These are phyloP conservation scores for Blastobotrys peoriensis DNA, from an alignment of 805 yeast genomes.

Conservation along the genomic window DNA sequence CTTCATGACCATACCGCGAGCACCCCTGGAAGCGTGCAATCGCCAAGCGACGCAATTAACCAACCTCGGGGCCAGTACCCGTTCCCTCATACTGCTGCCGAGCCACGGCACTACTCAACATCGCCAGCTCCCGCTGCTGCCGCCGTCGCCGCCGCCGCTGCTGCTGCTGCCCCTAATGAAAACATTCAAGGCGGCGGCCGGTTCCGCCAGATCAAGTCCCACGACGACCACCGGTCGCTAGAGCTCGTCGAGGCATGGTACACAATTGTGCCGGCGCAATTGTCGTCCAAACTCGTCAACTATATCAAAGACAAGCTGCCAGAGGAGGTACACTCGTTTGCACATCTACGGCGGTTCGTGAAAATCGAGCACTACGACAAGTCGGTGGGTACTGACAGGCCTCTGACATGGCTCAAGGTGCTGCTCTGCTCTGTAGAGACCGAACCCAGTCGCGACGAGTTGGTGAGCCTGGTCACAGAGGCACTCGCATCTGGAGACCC, in stretches of 20 bases:
- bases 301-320: slow-evolving; percentile 28
- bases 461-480: slow-evolving; percentile 5
- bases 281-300: slow-evolving; percentile 24
- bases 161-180: slow-evolving; percentile 10
- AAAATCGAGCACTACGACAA: slow-evolving; percentile 12
- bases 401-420: slow-evolving; percentile 29
- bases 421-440: slow-evolving; percentile 42
- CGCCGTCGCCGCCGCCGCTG: too few species aligned
- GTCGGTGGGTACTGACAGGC: slow-evolving; percentile 3
- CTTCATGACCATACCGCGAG: too few species aligned
- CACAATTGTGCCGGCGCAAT: slow-evolving; percentile 27
- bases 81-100: not conserved
- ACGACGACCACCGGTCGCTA: slow-evolving; percentile 21
- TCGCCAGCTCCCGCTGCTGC: too few species aligned
- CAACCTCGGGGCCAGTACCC: not conserved
- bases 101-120: not conserved
- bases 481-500: not conserved
- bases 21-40: too few species aligned
- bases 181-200: slow-evolving; percentile 15
- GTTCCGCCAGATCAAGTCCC: slow-evolving; percentile 21
- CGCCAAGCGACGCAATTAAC: not conserved
- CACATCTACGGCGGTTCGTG: slow-evolving; percentile 33
- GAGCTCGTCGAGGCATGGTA: slow-evolving; percentile 29
- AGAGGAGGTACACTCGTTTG: slow-evolving; percentile 27
- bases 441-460: slow-evolving; percentile 24